These are phyloP conservation scores for Globisporangium middletonii DNA, from an alignment of 352 stramenopile species.

Conservation along the genomic window DNA sequence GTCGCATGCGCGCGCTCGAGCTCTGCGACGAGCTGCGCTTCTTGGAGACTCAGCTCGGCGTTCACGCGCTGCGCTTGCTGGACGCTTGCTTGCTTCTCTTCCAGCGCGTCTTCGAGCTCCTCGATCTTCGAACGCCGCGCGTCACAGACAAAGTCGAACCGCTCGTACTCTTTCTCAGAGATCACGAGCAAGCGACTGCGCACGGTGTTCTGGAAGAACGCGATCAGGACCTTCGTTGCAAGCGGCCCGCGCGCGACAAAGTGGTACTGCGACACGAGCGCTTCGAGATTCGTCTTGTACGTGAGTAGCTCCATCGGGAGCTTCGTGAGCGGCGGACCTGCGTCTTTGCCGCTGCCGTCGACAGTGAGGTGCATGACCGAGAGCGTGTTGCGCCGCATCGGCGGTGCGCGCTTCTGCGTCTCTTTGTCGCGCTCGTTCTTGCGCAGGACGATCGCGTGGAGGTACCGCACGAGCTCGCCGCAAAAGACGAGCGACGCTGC, in stretches of 20 bases:
- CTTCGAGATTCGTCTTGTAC: conserved; percentile 76
- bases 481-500: conserved; percentile 62
- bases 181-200: conserved; percentile 38
- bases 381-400: conserved; percentile 38
- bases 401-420: conserved; percentile 34
- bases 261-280: conserved; percentile 74
- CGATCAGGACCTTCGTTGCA: conserved; percentile 38
- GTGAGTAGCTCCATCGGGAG: conserved; percentile 64
- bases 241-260: conserved; percentile 61
- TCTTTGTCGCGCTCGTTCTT: conserved; percentile 66
- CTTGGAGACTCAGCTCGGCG: conserved; percentile 40
- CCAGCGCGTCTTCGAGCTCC: conserved; percentile 40
- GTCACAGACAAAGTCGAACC: conserved; percentile 46
- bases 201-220: conserved; percentile 54
- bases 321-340: conserved; percentile 26
- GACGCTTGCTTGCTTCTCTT: conserved; percentile 43
- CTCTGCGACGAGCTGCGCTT: conserved; percentile 36
- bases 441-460: conserved; percentile 59
- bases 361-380: conserved; percentile 36
- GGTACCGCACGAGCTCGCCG: conserved; percentile 50
- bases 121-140: conserved; percentile 39
- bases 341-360: conserved; percentile 14
- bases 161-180: conserved; percentile 50
- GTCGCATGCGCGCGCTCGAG: conserved; percentile 39
- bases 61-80: conserved; percentile 39